Conservation (phyloP, 2,329 filamentous ascomycete genomes). For the Cladosporium cucumerinum region DNA sequence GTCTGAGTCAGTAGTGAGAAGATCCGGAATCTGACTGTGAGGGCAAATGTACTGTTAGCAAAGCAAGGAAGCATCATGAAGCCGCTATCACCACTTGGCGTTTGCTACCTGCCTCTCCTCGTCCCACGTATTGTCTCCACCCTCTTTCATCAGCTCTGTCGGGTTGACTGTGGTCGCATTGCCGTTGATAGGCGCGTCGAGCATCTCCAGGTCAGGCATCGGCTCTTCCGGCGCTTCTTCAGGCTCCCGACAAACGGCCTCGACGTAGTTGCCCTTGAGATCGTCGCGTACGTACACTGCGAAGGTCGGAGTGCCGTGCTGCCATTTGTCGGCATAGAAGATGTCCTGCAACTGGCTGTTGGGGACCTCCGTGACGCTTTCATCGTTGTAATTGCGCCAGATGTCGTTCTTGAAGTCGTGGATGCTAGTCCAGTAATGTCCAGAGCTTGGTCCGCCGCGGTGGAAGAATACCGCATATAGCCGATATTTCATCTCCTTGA, state of each 20-base stretch:
- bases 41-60: neutral
- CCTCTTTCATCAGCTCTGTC: neutral
- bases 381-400: slow-evolving; percentile 96
- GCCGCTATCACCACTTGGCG: slow-evolving; percentile 3
- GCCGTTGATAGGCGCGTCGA: neutral
- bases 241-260: slow-evolving; percentile 39
- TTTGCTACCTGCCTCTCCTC: neutral
- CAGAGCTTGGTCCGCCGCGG: slow-evolving; percentile 60
- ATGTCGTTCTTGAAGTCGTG: slow-evolving; percentile 76
- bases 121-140: neutral
- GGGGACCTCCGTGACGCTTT: slow-evolving; percentile 65
- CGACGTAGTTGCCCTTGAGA: slow-evolving; percentile 56
- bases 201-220: slow-evolving; percentile 12
- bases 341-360: slow-evolving; percentile 55
- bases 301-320: slow-evolving; percentile 75
- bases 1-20: neutral
- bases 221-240: slow-evolving; percentile 15
- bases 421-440: slow-evolving; percentile 98
- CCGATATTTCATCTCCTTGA: slow-evolving; percentile 67
- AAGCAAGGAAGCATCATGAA: neutral
- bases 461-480: slow-evolving; percentile 94
- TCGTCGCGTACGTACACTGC: slow-evolving; percentile 76
- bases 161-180: neutral
- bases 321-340: slow-evolving; percentile 59
- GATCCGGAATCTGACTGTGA: neutral